Evolutionary conservation across 2,329 filamentous ascomycete species (phyloP).

Genomic region (Microsporum canis): DNA sequence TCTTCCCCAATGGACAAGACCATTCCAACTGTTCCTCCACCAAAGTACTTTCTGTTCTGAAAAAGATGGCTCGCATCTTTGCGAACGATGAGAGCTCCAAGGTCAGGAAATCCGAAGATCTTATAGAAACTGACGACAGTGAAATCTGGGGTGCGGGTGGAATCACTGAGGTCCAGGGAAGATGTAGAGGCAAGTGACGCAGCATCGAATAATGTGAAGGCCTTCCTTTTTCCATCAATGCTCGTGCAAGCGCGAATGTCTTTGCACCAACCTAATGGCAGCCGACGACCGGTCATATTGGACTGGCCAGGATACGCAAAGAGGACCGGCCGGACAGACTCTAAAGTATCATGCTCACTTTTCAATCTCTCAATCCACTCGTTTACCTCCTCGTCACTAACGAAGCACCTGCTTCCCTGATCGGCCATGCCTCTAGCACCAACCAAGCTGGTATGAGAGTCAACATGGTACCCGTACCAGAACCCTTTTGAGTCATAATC

Average conservation of each 20-base stretch:
- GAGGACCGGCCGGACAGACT: constrained; percentile 31
- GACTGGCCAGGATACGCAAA: constrained; percentile 88
- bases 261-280: constrained; percentile 59
- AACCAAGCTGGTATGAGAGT: constrained; percentile 77
- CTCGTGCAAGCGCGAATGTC: constrained; percentile 23
- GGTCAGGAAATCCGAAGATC: constrained; percentile 92
- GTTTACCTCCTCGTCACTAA: constrained; percentile 50
- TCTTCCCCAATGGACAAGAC: constrained; percentile 64
- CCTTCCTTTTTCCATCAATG: constrained; percentile 20
- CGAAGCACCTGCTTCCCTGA: constrained; percentile 52
- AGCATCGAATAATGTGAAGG: constrained; percentile 69
- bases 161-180: constrained; percentile 56
- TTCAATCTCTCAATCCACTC: constrained; percentile 47
- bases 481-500: constrained; percentile 54
- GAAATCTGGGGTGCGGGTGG: constrained; percentile 62
- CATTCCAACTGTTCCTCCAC: constrained; percentile 87
- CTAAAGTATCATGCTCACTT: background rate
- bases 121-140: constrained; percentile 85
- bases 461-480: constrained; percentile 69
- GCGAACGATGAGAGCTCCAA: constrained; percentile 73
- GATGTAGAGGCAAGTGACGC: constrained; percentile 71
- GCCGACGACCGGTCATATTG: constrained; percentile 73
- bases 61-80: constrained; percentile 57
- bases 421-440: constrained; percentile 64
- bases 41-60: constrained; percentile 66